Conservation (phyloP, 2,329 filamentous ascomycete species). For the Talaromyces sp. region DNA sequence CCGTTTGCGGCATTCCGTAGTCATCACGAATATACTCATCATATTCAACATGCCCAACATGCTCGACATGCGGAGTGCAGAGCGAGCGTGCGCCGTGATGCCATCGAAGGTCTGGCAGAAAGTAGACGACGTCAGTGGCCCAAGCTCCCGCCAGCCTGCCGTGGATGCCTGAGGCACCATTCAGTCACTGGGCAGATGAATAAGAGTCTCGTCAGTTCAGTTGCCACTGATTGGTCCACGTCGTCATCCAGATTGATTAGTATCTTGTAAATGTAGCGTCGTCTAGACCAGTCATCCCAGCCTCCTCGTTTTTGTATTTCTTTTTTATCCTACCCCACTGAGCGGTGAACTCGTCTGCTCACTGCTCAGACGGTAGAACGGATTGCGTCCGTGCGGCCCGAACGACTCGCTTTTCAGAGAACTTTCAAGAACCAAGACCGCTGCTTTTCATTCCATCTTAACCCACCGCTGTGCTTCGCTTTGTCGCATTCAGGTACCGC, state of each 20-base stretch:
- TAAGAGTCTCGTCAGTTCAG: slow-evolving; percentile 11
- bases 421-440: slow-evolving; percentile 14
- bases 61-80: too few relatives aligned
- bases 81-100: too few relatives aligned
- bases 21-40: too few relatives aligned
- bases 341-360: not conserved
- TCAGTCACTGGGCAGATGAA: too few relatives aligned
- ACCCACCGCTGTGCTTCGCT: not conserved
- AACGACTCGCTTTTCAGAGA: not conserved
- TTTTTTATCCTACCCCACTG: not conserved
- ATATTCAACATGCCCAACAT: too few relatives aligned
- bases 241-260: not conserved
- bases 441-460: not conserved
- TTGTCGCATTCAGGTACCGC: not conserved
- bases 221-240: slow-evolving; percentile 14
- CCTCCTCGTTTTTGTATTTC: not conserved
- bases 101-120: too few relatives aligned
- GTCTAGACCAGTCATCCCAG: not conserved
- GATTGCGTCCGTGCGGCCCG: slow-evolving; percentile 6
- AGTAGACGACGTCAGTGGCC: slow-evolving; percentile 11
- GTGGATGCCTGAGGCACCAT: not conserved
- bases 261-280: too few relatives aligned
- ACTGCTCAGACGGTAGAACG: too few relatives aligned
- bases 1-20: too few relatives aligned
- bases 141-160: slow-evolving; percentile 9